A percentile compares a stretch with the other conserved stretches of the same genome.
phyloP scores from a whole-genome alignment of 1,284 basidiomycete genomes.

The Moniliophthora roreri region DNA sequence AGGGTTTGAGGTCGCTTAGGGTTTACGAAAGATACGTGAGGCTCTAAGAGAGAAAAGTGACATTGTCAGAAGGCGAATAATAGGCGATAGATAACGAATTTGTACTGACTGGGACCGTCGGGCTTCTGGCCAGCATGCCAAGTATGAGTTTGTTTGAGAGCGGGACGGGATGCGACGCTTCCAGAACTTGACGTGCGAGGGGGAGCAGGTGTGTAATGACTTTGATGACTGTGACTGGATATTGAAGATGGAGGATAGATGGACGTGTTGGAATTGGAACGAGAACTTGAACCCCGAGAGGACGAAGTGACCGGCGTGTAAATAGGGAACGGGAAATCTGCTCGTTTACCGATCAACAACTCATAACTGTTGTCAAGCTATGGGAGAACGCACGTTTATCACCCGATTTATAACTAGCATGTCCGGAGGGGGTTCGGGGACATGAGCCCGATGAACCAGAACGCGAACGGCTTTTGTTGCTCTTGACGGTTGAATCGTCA shows the following conservation, averaged over 20 bases:
- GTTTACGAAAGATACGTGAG: constrained; percentile 40
- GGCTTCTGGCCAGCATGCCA: constrained; percentile 16
- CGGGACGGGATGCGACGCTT: constrained; percentile 16
- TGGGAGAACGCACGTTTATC: constrained; percentile 14
- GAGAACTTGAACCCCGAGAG: constrained; percentile 15
- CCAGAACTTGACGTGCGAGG: constrained; percentile 18
- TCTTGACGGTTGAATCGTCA: constrained; percentile 15
- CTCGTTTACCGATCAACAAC: not conserved
- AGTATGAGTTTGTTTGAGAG: constrained; percentile 21
- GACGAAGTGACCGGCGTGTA: constrained; percentile 15
- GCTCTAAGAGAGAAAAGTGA: constrained; percentile 23
- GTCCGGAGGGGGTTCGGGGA: constrained; percentile 11
- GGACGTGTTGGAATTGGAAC: constrained; percentile 18
- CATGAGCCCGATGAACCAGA: constrained; percentile 7
- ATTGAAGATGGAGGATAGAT: constrained; percentile 14
- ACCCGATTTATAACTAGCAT: constrained; percentile 16
- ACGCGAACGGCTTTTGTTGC: constrained; percentile 1
- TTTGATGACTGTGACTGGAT: constrained; percentile 6
- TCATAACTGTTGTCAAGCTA: not conserved
- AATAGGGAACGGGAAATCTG: constrained; percentile 19
- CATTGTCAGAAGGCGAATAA: not conserved
- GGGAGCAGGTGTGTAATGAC: constrained; percentile 13
- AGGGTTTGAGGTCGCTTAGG: constrained; percentile 36
- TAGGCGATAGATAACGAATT: not conserved
- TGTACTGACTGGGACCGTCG: constrained; percentile 12